These are phyloP conservation scores for Russula sp. DNA, from an alignment of 768 basidiomycete species.

Conservation along the genomic window DNA sequence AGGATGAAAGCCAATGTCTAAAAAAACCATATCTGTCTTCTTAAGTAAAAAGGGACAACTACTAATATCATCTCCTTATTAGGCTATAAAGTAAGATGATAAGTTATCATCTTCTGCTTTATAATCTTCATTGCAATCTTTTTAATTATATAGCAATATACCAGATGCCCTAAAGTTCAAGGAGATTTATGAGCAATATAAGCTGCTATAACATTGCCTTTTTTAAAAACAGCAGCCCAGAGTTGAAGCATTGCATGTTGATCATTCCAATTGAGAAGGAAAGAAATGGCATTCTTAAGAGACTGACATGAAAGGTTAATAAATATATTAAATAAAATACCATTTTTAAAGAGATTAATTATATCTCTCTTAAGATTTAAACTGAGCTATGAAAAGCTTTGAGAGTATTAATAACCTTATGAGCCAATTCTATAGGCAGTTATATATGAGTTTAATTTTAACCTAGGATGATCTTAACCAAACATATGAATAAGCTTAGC, in stretches of 20 bases:
- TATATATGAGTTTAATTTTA: slow-evolving; percentile 32
- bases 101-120: slow-evolving; percentile 14
- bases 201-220: too few relatives aligned
- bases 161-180: too few relatives aligned
- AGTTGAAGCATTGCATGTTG: slow-evolving; percentile 17
- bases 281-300: slow-evolving; percentile 26
- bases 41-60: slow-evolving; percentile 53
- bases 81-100: slow-evolving; percentile 44
- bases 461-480: slow-evolving; percentile 29
- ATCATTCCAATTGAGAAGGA: slow-evolving; percentile 24
- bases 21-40: slow-evolving; percentile 56
- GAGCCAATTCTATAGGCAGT: slow-evolving; percentile 33
- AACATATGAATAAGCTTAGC: slow-evolving; percentile 17
- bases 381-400: slow-evolving; percentile 45
- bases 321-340: slow-evolving; percentile 41
- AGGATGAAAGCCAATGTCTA: slow-evolving; percentile 54
- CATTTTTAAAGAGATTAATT: slow-evolving; percentile 58
- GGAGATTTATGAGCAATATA: too few relatives aligned
- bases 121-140: slow-evolving; percentile 24
- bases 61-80: slow-evolving; percentile 62
- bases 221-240: too few relatives aligned
- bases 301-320: too few relatives aligned
- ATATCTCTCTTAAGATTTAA: slow-evolving; percentile 52
- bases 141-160: slow-evolving; percentile 18
- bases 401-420: slow-evolving; percentile 47